phyloP scores from a whole-genome alignment of 2,329 filamentous ascomycete genomes.

The Sporothrix euskadiensis region DNA sequence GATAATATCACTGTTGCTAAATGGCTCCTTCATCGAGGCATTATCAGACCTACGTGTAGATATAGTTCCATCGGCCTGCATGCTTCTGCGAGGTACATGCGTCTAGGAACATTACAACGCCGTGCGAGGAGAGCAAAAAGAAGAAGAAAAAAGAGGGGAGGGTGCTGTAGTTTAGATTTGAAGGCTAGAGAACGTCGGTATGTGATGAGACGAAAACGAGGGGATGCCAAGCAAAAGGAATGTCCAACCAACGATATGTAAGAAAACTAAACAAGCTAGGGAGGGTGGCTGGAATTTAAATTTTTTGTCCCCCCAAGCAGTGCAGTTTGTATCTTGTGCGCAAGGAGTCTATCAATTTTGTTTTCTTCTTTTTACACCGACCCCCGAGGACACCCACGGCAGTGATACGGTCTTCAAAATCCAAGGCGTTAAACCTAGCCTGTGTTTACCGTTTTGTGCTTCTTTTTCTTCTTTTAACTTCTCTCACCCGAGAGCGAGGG shows the following conservation, averaged over 20 bases:
- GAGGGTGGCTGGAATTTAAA: not conserved
- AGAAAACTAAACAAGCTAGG: not conserved
- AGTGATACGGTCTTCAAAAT: not conserved
- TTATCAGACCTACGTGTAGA: not conserved
- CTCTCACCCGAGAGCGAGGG: not conserved
- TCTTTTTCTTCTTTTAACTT: not conserved
- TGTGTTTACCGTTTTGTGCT: not conserved
- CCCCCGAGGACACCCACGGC: not conserved
- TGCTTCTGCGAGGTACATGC: not conserved
- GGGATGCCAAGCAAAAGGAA: not conserved
- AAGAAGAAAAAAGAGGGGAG: not conserved
- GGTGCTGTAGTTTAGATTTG: not conserved
- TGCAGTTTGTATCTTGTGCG: not conserved
- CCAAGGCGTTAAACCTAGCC: not conserved
- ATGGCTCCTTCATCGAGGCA: constrained; percentile 1
- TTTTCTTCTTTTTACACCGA: not conserved
- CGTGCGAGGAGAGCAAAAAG: not conserved
- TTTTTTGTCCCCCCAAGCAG: not conserved
- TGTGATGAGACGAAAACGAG: not conserved
- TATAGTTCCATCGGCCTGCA: constrained; percentile 8
- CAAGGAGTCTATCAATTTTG: not conserved
- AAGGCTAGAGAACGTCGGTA: not conserved
- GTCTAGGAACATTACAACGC: not conserved
- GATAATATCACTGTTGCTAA: constrained; percentile 2
- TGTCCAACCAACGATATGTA: no score